Evolutionary conservation across 352 stramenopile species (phyloP).

Genomic region (Globisporangium splendens): DNA sequence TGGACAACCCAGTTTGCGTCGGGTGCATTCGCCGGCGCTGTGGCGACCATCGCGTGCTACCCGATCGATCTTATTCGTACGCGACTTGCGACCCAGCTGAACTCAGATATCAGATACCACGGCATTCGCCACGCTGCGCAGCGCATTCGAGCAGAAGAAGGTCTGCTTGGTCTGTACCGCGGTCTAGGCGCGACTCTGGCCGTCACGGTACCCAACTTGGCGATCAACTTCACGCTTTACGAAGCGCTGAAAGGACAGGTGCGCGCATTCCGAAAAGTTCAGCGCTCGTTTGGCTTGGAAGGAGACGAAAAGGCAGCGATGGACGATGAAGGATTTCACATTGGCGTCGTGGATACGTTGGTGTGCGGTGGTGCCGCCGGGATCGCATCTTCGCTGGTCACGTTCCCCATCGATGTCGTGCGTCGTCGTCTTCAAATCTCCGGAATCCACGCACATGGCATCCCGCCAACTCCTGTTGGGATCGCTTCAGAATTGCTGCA

Average conservation of each 20-base stretch:
- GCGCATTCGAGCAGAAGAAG: conserved; percentile 89
- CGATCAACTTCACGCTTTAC: conserved; percentile 96
- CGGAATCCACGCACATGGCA: conserved; percentile 74
- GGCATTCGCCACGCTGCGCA: conserved; percentile 92
- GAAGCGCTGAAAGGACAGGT: conserved; percentile 91
- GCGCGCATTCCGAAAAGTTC: conserved; percentile 62
- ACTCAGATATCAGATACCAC: conserved; percentile 82
- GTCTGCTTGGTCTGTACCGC: conserved; percentile 90
- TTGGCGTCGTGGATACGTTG: conserved; percentile 85
- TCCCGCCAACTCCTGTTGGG: conserved; percentile 66
- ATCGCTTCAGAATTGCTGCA: conserved; percentile 69
- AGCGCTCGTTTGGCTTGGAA: conserved; percentile 29
- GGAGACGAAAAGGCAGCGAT: conserved; percentile 17
- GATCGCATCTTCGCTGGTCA: conserved; percentile 90
- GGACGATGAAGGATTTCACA: conserved; percentile 16
- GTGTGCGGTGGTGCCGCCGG: conserved; percentile 88
- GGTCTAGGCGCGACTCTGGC: conserved; percentile 92
- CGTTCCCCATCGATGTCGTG: conserved; percentile 95
- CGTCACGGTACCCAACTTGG: conserved; percentile 95
- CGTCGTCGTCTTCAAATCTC: conserved; percentile 94
- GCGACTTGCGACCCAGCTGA: conserved; percentile 92
- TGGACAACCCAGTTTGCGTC: conserved; percentile 78
- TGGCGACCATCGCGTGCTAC: conserved; percentile 91
- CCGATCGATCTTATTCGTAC: conserved; percentile 95
- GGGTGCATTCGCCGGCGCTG: conserved; percentile 62